Percentiles rank a stretch among this genome's conserved stretches.
Conservation (phyloP, 1,284 basidiomycete genomes). For the Heliocybe sulcata region DNA sequence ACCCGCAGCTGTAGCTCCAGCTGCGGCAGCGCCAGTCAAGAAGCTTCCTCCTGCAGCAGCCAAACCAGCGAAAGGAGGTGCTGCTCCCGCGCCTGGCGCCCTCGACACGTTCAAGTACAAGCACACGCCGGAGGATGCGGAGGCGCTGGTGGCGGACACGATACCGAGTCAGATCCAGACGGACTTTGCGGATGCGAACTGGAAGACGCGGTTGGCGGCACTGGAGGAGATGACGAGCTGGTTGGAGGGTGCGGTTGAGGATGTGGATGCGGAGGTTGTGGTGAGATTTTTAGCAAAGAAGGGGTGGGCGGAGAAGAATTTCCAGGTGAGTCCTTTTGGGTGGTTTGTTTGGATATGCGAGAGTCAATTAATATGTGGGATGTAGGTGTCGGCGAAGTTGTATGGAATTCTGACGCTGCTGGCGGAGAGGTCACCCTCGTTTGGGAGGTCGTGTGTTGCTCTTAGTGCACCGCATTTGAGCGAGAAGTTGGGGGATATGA, state of each 20-base stretch:
- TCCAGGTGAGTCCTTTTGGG: constrained; percentile 68
- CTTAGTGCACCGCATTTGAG: constrained; percentile 80
- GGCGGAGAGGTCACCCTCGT: constrained; percentile 75
- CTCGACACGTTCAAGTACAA: constrained; percentile 89
- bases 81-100: constrained; percentile 38
- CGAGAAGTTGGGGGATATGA: constrained; percentile 96
- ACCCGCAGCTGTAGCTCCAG: constrained; percentile 23
- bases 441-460: constrained; percentile 83
- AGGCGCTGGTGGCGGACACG: constrained; percentile 66
- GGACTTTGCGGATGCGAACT: constrained; percentile 80
- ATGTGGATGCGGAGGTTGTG: constrained; percentile 84
- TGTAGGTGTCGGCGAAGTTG: constrained; percentile 81
- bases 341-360: constrained; percentile 2
- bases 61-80: constrained; percentile 46
- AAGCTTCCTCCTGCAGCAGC: constrained; percentile 32
- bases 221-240: constrained; percentile 84
- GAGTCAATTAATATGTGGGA: constrained; percentile 3
- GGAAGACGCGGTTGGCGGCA: constrained; percentile 89
- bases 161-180: constrained; percentile 71
- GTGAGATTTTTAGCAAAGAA: constrained; percentile 90
- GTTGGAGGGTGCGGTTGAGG: constrained; percentile 64
- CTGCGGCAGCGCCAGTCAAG: constrained; percentile 31
- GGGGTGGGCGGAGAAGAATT: constrained; percentile 98
- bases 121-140: constrained; percentile 90
- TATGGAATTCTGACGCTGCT: constrained; percentile 73